These are phyloP conservation scores for Abrus pulchellus DNA, from an alignment of 306 rosid species.

Conservation along the genomic window DNA sequence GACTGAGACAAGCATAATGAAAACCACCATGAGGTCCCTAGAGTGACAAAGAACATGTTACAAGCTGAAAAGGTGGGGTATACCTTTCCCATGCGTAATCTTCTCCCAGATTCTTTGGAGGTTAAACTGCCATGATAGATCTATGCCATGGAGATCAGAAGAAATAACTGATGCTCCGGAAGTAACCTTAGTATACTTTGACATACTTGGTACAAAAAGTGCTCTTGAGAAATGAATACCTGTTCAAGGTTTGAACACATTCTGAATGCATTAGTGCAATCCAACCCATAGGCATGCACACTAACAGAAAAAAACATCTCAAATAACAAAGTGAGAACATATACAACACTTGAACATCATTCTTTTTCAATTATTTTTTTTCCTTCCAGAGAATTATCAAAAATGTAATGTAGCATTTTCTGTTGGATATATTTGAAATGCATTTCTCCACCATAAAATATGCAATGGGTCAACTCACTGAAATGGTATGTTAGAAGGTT, in stretches of 20 bases:
- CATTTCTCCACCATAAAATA: background rate
- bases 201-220: slow-evolving; percentile 80
- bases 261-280: slow-evolving; percentile 37
- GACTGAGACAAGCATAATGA: slow-evolving; percentile 4
- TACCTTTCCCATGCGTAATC: slow-evolving; percentile 67
- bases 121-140: slow-evolving; percentile 76
- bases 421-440: slow-evolving; percentile 10
- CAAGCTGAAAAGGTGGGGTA: slow-evolving; percentile 39
- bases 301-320: background rate
- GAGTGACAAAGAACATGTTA: slow-evolving; percentile 13
- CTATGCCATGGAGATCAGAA: slow-evolving; percentile 55
- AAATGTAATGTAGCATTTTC: background rate
- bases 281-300: slow-evolving; percentile 20
- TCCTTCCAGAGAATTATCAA: slow-evolving; percentile 20
- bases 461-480: slow-evolving; percentile 9
- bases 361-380: background rate
- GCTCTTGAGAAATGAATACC: slow-evolving; percentile 75
- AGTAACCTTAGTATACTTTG: slow-evolving; percentile 71
- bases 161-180: slow-evolving; percentile 64
- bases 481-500: slow-evolving; percentile 1
- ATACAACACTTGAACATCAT: background rate
- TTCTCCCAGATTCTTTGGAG: slow-evolving; percentile 84
- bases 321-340: slow-evolving; percentile 16
- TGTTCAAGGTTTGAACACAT: slow-evolving; percentile 45
- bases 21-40: slow-evolving; percentile 17